Base-by-base conservation (phyloP, 176 grass and related monocot species). In the Chloris gayana region DNA sequence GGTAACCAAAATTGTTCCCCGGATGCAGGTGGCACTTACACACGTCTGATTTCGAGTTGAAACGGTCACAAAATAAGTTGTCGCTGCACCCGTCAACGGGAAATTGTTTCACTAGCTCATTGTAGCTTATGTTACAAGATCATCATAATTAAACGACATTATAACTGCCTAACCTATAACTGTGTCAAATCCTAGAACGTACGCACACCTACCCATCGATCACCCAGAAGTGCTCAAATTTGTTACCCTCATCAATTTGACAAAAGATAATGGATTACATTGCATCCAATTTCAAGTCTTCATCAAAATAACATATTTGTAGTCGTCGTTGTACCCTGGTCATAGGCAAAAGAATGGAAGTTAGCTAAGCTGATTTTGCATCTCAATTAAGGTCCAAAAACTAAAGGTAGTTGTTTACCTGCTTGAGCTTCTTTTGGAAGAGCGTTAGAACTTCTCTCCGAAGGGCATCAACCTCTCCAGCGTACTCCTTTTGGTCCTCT, bases 401-500 rank as follows among this genome's bases (percentile, higher is more conserved):
- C 26, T 21, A 33, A 57, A 44, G 2, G n/a, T 2, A 34, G 1
- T 21, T 37, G 46, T 58, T 42, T 70, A 74, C 91, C 80, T 80
- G 46, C 60, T 92, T 86, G 12, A 95, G 74, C 85, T 98, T 98
- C 51, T 85, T 65, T 45, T 89, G 70, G 72, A 95, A 94, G 33
- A 98, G 77, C 9, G 31, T 83, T 72, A 86, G 53, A 9, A 98
- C 86, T 82, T 95, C 92, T 62, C 56, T 94, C 54, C 95, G 77
- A 13, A 98, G 87, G 61, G 22, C 73, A 61, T 98, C 90, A 14
- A 98, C 82, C 60, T 95, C 95, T 54, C 60, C 75, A 31, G 78
- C 88, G 12, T 89, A 94, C 74, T 98, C 95, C 39, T 75, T 84
- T 51, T 89, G 82, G 41, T 93, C 92, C 44, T 95, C 92, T 45